phyloP scores from a whole-genome alignment of 768 basidiomycete species.

The Podaxis rugospora region DNA sequence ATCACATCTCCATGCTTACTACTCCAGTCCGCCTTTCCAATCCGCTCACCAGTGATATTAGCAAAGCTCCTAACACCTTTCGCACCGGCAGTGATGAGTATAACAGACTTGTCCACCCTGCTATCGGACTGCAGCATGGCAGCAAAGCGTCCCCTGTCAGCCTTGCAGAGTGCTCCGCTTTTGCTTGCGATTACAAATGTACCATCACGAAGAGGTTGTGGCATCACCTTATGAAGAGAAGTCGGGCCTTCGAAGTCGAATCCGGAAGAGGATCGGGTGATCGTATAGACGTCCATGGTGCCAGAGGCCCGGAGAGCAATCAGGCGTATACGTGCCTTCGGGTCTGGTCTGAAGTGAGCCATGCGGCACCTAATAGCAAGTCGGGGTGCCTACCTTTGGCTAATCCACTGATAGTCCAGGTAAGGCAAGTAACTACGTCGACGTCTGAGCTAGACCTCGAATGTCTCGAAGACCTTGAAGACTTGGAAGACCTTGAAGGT shows the following conservation, averaged over 20 bases:
- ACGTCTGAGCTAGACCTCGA: slow-evolving; percentile 33
- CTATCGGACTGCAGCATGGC: slow-evolving; percentile 24
- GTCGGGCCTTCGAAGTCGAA: slow-evolving; percentile 31
- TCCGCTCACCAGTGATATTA: slow-evolving; percentile 60
- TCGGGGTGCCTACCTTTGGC: slow-evolving; percentile 39
- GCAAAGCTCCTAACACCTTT: slow-evolving; percentile 54
- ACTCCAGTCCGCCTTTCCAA: slow-evolving; percentile 66
- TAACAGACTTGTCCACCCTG: slow-evolving; percentile 23
- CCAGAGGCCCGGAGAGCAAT: slow-evolving; percentile 60
- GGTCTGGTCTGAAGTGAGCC: slow-evolving; percentile 27
- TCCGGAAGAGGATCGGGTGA: slow-evolving; percentile 32
- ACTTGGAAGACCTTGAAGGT: slow-evolving; percentile 28
- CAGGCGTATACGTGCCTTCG: slow-evolving; percentile 50
- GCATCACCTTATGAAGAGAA: slow-evolving; percentile 34
- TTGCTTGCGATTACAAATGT: slow-evolving; percentile 54
- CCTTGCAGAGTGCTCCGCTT: slow-evolving; percentile 40
- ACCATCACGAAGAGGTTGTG: slow-evolving; percentile 41
- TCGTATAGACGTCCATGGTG: slow-evolving; percentile 51
- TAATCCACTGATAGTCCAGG: slow-evolving; percentile 62
- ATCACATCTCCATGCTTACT: slow-evolving; percentile 46
- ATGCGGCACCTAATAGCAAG: neutral
- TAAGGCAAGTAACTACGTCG: slow-evolving; percentile 49
- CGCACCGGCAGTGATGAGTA: slow-evolving; percentile 45
- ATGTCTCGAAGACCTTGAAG: slow-evolving; percentile 25
- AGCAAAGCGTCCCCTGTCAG: slow-evolving; percentile 40